Evolutionary conservation across 495 filamentous ascomycete species (phyloP), one percentile per base, ranked within the genome.

Genomic region (Talaromyces stipitatus): DNA sequence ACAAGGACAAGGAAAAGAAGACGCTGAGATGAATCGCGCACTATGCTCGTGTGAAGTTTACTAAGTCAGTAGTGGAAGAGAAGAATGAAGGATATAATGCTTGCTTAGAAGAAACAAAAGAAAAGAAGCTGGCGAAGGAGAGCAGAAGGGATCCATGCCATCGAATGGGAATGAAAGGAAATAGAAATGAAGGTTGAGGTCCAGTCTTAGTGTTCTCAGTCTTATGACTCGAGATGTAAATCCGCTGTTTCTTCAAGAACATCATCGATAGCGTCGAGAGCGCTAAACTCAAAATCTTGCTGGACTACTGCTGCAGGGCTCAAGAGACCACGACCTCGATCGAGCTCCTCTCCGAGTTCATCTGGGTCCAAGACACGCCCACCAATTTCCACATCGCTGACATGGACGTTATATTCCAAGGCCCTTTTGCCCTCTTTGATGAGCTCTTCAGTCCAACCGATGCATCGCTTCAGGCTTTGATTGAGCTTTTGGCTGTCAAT

Each of bases 401-500:
- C 79, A 9, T 79, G 78, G 16, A 96, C 87, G 33, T 80, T 76
- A 62, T 94, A 95, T 46, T 85, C 87, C 9, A 99, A 80, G 1
- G 94, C 94, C 63, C 86, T 90, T 62, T 86, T 88, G 24, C 86
- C 92, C 55, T 96, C 90, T 29, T 78, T 84, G 62, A 99, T 96
- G 33, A 99, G 77, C 58, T 88, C 85, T 62, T 99, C 94, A 0
- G 91, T 91, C 80, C 88, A 89, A 22, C 81, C 81, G 22, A 95
- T 76, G 66, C 94, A 99, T 26, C 90, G 80, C 65, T 89, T 92
- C 3, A 99, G 76, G 63, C 88, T 92, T 62, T 94, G 88, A 67
- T 97, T 97, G 73, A 97, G 89, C 69, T 88, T 92, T 64, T 96
- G 89, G 56, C 86, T 91, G 67, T 96, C 91, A 22, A 88, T 71